Base-by-base conservation (phyloP, 192 early-diverging fungal species). In the Dissophora ornata region DNA sequence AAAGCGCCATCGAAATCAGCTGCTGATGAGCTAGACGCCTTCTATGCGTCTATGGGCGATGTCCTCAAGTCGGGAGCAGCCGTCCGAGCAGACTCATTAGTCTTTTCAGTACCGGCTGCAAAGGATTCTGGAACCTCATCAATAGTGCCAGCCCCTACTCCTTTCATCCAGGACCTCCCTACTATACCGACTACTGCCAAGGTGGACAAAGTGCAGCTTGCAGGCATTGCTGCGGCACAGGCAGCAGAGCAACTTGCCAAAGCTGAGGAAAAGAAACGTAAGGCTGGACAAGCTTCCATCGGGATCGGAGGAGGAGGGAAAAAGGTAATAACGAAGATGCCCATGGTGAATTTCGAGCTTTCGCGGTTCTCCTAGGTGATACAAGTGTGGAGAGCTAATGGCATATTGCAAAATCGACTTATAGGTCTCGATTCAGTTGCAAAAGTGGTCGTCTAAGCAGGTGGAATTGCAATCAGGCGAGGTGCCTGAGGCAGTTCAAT, bases 21-120 rank as follows among this genome's bases (percentile, higher is more conserved):
- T 16, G 13, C 83, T n/a, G 88, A 90, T 69, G 89, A 87, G 51
- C 52, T 91, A 34, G 82, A 81, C 47, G 90, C 85, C 9, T 90
- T 90, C 63, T 85, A 89, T 66, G 84, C 84, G 32, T 79, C 85
- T 30, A 82, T 85, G 75, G 85, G 74, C 3, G 73, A 75, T 24
- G 55, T 64, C 26, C 26, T 71, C 8, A 71, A 62, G n/a, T 42
- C 69, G 38, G 71, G 30, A 29, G 33, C 71, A 38, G 1, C 45
- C 10, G 3, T 21, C n/a, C 15, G 48, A 7, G 28, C 32, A 26
- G 28, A 25, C 6, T 30, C 42, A 2, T 42, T 62, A 15, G 48
- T 65, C 15, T 74, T 65, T 60, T 66, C 71, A 33, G 51, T 66
- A 19, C 62, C 71, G 11, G 56, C 41, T 18, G 9, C 63, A 8